Evolutionary conservation across 768 basidiomycete species (phyloP), one percentile per base, ranked within the genome.

Genomic region (Paxillus ammoniavirescens): DNA sequence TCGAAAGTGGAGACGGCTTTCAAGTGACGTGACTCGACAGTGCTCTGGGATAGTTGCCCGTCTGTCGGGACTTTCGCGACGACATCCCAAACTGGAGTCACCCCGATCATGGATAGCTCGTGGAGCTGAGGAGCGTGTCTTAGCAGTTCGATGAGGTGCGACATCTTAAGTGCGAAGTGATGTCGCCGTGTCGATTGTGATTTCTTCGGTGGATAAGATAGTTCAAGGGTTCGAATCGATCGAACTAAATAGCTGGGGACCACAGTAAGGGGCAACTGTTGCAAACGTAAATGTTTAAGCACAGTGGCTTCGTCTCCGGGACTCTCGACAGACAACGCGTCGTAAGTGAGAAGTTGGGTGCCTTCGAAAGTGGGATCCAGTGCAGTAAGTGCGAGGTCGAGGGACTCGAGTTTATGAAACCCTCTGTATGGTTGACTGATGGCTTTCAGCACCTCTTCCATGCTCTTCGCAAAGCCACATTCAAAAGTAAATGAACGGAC

Each of bases 31-130:
- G 44, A 43, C 35, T 58, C 57, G 35, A 45, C 50, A 43, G 42
- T 7, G 47, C 44, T 52, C 17, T 54, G 40, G 12, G 49, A 40
- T 50, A 47, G 26, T 26, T 56, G 55, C 18, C 49, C 60, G 46
- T 63, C 41, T 52, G 56, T 55, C 17, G 51, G 30, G 21, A 44
- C 44, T 17, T 51, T 56, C 4, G 58, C 49, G 42, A 51, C 37
- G 28, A 71, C 52, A 50, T 74, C 72, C 65, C 78, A 75, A 37
- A 71, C 61, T 17, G 78, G 77, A 17, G 74, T 69, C 13, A 76
- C 76, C 50, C 77, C 73, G 12, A 60, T 63, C 40, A 82, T 65
- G 37, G 71, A 69, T 45, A 82, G 65, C 35, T 77, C 72, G 59
- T 77, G 72, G 15, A 81, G 69, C 36, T 64, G 68, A 23, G 75